Evolutionary conservation across 352 stramenopile species (phyloP).

Genomic region (Blastocystis sp.): DNA sequence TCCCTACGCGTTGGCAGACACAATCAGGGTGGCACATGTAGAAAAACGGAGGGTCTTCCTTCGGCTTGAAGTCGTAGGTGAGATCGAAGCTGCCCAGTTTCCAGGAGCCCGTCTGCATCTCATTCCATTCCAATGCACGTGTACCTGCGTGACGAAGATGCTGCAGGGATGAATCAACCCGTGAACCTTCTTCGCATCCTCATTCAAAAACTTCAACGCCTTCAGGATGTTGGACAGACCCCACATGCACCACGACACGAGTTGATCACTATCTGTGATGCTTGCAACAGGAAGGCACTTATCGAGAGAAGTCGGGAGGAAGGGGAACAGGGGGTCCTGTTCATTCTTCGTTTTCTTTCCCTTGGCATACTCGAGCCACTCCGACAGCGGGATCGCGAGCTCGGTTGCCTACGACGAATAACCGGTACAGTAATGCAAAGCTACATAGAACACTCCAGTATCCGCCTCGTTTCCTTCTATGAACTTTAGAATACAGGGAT

Average conservation of each 20-base stretch:
- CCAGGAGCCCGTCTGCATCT: constrained; percentile 41
- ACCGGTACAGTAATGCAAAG: neutral
- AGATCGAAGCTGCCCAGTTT: constrained; percentile 69
- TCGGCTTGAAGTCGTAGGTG: constrained; percentile 55
- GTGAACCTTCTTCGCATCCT: constrained; percentile 67
- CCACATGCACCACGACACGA: constrained; percentile 68
- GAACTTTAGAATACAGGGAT: constrained; percentile 68
- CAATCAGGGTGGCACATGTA: constrained; percentile 11
- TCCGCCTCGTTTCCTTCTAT: constrained; percentile 70
- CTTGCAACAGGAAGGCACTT: constrained; percentile 18
- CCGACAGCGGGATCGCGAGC: constrained; percentile 46
- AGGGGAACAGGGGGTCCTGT: constrained; percentile 33
- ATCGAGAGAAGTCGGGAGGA: constrained; percentile 53
- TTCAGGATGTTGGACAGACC: constrained; percentile 62
- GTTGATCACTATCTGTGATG: constrained; percentile 39
- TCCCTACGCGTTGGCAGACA: constrained; percentile 6
- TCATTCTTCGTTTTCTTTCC: constrained; percentile 38
- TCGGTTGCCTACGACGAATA: constrained; percentile 59
- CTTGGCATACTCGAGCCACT: constrained; percentile 67
- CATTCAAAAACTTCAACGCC: constrained; percentile 65
- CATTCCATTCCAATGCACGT: neutral
- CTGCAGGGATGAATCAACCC: constrained; percentile 51
- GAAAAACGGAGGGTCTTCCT: constrained; percentile 59
- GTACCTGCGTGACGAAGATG: constrained; percentile 64
- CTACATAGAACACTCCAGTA: constrained; percentile 69